Evolutionary conservation across 2,329 filamentous ascomycete species (phyloP).

Genomic region (Arthrobotrys sinensis): DNA sequence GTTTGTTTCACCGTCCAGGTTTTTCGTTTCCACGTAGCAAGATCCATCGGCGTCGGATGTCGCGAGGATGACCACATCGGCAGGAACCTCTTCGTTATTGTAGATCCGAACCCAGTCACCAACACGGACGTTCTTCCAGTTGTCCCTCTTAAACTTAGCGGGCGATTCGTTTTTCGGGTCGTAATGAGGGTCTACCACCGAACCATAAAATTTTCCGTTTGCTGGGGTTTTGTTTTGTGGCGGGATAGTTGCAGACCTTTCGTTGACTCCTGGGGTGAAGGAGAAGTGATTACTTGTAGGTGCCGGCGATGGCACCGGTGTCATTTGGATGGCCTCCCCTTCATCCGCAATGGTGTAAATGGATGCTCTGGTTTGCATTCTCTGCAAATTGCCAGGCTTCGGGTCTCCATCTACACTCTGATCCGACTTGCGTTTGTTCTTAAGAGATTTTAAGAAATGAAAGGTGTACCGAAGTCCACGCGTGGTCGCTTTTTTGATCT

Average conservation of each 20-base stretch:
- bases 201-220: conserved; percentile 71
- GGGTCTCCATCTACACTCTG: conserved; percentile 65
- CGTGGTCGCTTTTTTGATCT: conserved; percentile 89
- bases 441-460: conserved; percentile 72
- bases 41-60: conserved; percentile 94
- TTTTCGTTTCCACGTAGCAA: conserved; percentile 98
- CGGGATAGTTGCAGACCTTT: conserved; percentile 34
- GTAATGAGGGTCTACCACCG: conserved; percentile 79
- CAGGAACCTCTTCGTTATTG: conserved; percentile 94
- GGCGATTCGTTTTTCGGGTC: conserved; percentile 71
- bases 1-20: conserved; percentile 97
- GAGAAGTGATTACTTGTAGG: conserved; percentile 71
- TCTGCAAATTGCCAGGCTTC: conserved; percentile 59
- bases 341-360: conserved; percentile 72
- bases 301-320: conserved; percentile 86
- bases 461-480: conserved; percentile 70
- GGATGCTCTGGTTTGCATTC: conserved; percentile 63
- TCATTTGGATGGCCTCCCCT: conserved; percentile 83
- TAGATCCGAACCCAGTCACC: conserved; percentile 97
- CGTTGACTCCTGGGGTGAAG: conserved; percentile 63
- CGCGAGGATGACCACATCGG: conserved; percentile 90
- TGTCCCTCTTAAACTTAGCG: conserved; percentile 90
- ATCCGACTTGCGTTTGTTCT: conserved; percentile 67
- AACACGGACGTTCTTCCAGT: conserved; percentile 95
- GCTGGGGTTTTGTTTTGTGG: conserved; percentile 61